phyloP scores from a whole-genome alignment of 176 grass and related monocot genomes.

The Oropetium thomaeum region DNA sequence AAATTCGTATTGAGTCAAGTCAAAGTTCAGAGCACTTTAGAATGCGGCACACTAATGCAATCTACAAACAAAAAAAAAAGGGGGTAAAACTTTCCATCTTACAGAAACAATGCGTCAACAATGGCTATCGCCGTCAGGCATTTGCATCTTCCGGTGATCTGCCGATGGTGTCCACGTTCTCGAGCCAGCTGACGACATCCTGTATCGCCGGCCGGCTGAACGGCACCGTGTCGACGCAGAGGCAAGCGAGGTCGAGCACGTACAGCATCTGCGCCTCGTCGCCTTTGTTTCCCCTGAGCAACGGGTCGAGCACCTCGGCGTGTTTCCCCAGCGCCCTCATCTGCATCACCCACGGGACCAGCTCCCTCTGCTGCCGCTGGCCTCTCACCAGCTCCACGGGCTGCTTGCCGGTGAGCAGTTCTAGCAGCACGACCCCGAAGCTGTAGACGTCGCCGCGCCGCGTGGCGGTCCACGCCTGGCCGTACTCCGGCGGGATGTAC shows the following conservation, averaged over 20 bases:
- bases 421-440: conserved; percentile 83
- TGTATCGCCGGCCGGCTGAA: conserved; percentile 47
- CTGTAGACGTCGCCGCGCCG: conserved; percentile 82
- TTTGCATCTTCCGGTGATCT: not conserved
- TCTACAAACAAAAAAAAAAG: not conserved
- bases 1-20: not conserved
- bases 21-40: not conserved
- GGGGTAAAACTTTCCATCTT: not conserved
- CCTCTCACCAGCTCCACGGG: conserved; percentile 31
- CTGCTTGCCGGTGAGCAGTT: conserved; percentile 63
- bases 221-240: conserved; percentile 36
- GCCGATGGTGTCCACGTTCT: conserved; percentile 38
- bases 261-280: conserved; percentile 46
- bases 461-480: conserved; percentile 52
- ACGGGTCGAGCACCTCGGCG: conserved; percentile 26
- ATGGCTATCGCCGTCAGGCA: not conserved
- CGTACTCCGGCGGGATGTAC: conserved; percentile 66
- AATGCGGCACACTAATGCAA: not conserved
- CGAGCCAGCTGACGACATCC: conserved; percentile 58
- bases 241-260: conserved; percentile 52
- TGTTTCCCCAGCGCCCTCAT: conserved; percentile 30
- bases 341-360: conserved; percentile 34
- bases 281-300: not conserved
- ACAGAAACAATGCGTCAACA: not conserved
- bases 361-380: conserved; percentile 13